phyloP scores from a whole-genome alignment of 2,329 filamentous ascomycete species.

The Talaromyces funiculosus region DNA sequence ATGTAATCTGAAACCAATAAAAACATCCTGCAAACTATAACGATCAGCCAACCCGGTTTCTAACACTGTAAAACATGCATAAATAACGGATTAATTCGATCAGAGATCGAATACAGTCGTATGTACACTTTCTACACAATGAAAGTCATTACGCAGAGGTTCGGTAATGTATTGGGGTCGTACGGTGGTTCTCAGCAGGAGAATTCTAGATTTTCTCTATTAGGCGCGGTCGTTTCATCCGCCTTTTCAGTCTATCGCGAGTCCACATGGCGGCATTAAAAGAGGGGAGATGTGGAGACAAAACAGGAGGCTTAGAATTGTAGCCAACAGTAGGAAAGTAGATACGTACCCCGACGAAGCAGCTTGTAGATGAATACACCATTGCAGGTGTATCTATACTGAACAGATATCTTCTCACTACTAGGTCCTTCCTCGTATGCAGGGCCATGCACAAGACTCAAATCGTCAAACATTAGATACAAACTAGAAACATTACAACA shows the following conservation, averaged over 20 bases:
- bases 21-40: neutral
- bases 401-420: neutral
- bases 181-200: neutral
- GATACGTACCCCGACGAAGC: too few species aligned
- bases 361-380: too few species aligned
- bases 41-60: neutral
- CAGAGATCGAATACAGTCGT: neutral
- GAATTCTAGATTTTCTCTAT: constrained; percentile 5
- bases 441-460: neutral
- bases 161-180: neutral
- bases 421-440: neutral
- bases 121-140: neutral
- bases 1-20: neutral
- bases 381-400: too few species aligned
- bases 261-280: constrained; percentile 12
- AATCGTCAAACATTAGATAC: neutral
- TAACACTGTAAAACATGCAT: neutral
- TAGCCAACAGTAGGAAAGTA: too few species aligned
- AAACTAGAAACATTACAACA: neutral
- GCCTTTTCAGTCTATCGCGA: constrained; percentile 1
- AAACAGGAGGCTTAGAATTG: neutral
- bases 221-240: constrained; percentile 8
- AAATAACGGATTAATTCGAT: neutral
- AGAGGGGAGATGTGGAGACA: constrained; percentile 2
- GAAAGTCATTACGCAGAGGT: neutral